A percentile compares a stretch with the other conserved stretches of the same genome.
Conservation (phyloP, 2,329 filamentous ascomycete genomes). For the Coniella lustricola region DNA sequence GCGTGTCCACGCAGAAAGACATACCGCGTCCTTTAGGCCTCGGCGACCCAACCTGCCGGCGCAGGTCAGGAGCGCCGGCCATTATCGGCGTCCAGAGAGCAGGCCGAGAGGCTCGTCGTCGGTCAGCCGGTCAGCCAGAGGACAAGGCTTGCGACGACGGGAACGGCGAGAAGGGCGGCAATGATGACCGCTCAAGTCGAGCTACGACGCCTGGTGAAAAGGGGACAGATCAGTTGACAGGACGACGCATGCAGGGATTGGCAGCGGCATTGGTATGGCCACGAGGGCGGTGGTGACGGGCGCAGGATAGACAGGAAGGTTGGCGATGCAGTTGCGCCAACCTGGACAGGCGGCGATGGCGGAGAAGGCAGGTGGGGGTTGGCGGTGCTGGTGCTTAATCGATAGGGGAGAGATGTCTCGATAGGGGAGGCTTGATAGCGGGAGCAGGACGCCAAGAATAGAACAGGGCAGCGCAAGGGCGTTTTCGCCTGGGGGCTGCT, state of each 20-base stretch:
- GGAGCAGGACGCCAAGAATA: too few species aligned
- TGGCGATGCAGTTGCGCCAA: too few species aligned
- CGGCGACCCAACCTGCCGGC: constrained; percentile 48
- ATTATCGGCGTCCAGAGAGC: constrained; percentile 1
- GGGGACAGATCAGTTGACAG: constrained; percentile 19
- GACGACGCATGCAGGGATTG: background rate
- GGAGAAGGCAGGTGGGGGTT: too few species aligned
- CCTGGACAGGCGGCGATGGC: too few species aligned
- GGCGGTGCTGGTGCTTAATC: too few species aligned
- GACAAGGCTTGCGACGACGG: background rate
- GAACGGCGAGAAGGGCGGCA: background rate
- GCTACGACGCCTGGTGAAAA: constrained; percentile 34
- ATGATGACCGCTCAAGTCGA: constrained; percentile 27
- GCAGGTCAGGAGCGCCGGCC: constrained; percentile 32
- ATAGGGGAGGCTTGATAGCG: too few species aligned
- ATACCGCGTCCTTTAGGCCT: constrained; percentile 50
- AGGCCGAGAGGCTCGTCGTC: constrained; percentile 25
- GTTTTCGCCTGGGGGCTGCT: too few species aligned
- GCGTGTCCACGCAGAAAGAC: constrained; percentile 21
- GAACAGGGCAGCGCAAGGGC: too few species aligned
- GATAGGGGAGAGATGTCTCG: too few species aligned
- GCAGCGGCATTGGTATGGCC: too few species aligned
- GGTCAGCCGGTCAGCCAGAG: constrained; percentile 38
- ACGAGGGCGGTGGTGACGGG: too few species aligned
- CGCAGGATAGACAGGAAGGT: too few species aligned